These are phyloP conservation scores for Funneliformis mosseae DNA, from an alignment of 192 early-diverging fungal species.

Conservation along the genomic window DNA sequence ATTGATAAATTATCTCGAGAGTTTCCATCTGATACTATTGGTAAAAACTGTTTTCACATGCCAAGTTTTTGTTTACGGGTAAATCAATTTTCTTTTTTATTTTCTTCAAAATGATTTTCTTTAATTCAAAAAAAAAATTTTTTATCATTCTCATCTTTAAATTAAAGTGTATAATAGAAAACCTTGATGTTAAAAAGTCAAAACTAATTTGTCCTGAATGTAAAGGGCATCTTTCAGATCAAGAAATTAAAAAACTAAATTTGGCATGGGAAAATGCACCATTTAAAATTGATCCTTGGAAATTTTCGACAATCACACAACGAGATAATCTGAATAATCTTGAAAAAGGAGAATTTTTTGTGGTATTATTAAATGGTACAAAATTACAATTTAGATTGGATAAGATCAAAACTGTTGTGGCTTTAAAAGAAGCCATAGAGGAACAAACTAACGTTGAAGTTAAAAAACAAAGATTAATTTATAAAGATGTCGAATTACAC, in stretches of 20 bases:
- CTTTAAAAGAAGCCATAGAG: not conserved
- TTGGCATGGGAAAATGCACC: conserved; percentile 21
- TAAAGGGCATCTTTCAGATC: not conserved
- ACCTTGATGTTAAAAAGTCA: not conserved
- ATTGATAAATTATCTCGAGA: conserved; percentile 32
- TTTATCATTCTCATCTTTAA: no score
- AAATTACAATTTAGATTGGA: not conserved
- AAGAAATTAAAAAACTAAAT: not conserved
- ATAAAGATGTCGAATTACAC: conserved; percentile 24
- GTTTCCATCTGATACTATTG: conserved; percentile 17
- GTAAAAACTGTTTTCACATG: conserved; percentile 24
- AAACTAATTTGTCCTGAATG: conserved; percentile 25
- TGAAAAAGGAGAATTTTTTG: conserved; percentile 19
- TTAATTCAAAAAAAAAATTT: no score
- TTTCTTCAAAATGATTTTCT: no score
- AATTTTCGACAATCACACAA: not conserved
- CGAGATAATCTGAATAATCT: not conserved
- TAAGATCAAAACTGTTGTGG: not conserved
- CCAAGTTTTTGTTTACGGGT: conserved; percentile 29
- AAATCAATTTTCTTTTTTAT: conserved; percentile 15
- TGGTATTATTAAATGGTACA: conserved; percentile 27
- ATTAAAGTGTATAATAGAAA: not conserved
- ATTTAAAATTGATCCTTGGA: conserved; percentile 11
- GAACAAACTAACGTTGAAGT: conserved; percentile 1
- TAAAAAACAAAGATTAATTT: conserved; percentile 32